phyloP scores from a whole-genome alignment of 1,139 yeast genomes.

The Wickerhamomyces sp. region DNA sequence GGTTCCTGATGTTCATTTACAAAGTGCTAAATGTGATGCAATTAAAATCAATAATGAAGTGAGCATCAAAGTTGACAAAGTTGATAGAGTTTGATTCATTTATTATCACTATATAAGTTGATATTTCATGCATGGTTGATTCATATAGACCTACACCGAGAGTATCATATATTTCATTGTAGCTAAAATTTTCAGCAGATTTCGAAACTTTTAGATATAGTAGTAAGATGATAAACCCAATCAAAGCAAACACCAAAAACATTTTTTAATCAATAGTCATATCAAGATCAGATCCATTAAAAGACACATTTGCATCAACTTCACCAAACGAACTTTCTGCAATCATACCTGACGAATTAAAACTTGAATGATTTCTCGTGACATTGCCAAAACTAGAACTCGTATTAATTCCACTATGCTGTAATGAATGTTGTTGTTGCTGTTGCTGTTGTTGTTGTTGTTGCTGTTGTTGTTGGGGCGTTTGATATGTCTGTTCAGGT shows the following conservation, averaged over 20 bases:
- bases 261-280: constrained; percentile 42
- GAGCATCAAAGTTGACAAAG: too few species aligned
- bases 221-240: too few species aligned
- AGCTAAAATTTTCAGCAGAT: too few species aligned
- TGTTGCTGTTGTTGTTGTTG: too few species aligned
- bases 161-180: too few species aligned
- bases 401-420: not conserved
- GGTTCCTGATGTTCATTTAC: constrained; percentile 84
- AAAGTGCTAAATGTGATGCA: constrained; percentile 74
- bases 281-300: constrained; percentile 39
- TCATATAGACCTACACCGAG: too few species aligned
- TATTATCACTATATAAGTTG: too few species aligned
- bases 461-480: not conserved
- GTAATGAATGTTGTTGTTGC: too few species aligned
- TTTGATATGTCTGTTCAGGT: not conserved
- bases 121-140: too few species aligned
- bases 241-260: not conserved
- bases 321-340: constrained; percentile 14
- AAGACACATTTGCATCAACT: constrained; percentile 20
- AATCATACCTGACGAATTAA: constrained; percentile 6
- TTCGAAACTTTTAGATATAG: too few species aligned
- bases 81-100: too few species aligned
- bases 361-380: not conserved
- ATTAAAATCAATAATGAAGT: constrained; percentile 26
- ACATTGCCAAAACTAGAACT: not conserved